Conservation (phyloP, 2,329 filamentous ascomycete genomes). For the Aspergillus puulaauensis region DNA sequence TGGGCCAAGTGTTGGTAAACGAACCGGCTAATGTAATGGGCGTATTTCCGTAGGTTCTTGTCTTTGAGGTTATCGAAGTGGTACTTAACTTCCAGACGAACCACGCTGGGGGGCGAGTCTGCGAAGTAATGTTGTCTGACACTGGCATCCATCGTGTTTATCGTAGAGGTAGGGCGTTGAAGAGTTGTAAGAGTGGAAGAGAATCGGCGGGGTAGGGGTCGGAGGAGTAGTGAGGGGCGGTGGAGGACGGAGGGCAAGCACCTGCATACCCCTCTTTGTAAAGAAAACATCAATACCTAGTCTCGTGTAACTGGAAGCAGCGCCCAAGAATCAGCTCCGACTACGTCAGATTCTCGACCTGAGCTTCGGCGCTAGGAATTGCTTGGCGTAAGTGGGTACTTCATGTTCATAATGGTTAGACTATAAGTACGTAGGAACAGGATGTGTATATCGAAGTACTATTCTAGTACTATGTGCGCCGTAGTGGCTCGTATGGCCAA, state of each 20-base stretch:
- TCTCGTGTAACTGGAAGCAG: conserved; percentile 4
- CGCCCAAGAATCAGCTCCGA: neutral
- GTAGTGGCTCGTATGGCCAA: neutral
- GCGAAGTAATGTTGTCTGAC: conserved; percentile 72
- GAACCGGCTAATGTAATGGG: conserved; percentile 81
- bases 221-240: conserved; percentile 16
- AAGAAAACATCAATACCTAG: conserved; percentile 19
- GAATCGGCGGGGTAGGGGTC: conserved; percentile 18
- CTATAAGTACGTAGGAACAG: neutral
- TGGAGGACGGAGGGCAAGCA: conserved; percentile 21
- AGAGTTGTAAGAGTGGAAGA: conserved; percentile 19
- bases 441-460: neutral
- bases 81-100: conserved; percentile 84
- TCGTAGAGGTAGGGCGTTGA: conserved; percentile 10
- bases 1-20: conserved; percentile 20
- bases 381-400: conserved; percentile 19
- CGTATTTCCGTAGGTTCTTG: conserved; percentile 76
- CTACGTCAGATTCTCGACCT: conserved; percentile 10
- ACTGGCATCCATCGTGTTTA: conserved; percentile 39
- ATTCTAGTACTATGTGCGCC: no score
- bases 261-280: conserved; percentile 19
- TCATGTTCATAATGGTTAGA: neutral
- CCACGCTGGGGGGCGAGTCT: conserved; percentile 84
- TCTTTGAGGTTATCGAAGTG: conserved; percentile 71
- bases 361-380: neutral